Percentiles rank a stretch among this genome's conserved stretches.
Conservation (phyloP, 2,329 filamentous ascomycete genomes). For the Colletotrichum eleusines region DNA sequence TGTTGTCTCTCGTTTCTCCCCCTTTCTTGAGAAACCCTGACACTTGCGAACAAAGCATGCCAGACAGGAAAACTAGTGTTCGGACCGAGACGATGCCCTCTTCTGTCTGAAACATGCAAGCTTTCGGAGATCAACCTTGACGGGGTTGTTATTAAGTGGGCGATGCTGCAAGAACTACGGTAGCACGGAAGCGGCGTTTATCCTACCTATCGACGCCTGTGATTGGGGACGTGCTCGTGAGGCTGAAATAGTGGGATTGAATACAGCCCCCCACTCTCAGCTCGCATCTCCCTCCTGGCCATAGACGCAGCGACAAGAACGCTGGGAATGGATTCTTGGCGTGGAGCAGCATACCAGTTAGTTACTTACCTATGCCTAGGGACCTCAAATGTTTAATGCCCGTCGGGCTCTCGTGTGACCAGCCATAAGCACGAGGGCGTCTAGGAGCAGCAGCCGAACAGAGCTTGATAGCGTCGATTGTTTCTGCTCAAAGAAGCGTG, state of each 20-base stretch:
- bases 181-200: neutral
- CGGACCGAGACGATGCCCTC: neutral
- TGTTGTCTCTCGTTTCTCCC: neutral
- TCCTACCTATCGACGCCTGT: neutral
- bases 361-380: neutral
- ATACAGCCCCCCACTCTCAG: slow-evolving; percentile 7
- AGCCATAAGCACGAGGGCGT: too few species aligned
- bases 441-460: too few species aligned
- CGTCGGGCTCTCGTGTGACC: too few species aligned
- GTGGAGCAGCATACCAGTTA: neutral
- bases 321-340: neutral
- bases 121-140: slow-evolving; percentile 10
- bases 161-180: slow-evolving; percentile 1
- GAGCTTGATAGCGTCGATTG: neutral
- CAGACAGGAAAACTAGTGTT: neutral
- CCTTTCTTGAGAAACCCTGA: neutral
- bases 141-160: neutral
- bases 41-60: neutral
- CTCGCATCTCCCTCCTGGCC: slow-evolving; percentile 20
- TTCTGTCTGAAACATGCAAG: slow-evolving; percentile 20
- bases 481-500: neutral
- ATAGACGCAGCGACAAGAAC: neutral
- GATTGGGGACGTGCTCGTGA: neutral
- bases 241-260: slow-evolving; percentile 5
- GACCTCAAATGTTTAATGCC: neutral